Evolutionary conservation across 2,329 filamentous ascomycete species (phyloP).

Genomic region (Pezizomycotina sp.): DNA sequence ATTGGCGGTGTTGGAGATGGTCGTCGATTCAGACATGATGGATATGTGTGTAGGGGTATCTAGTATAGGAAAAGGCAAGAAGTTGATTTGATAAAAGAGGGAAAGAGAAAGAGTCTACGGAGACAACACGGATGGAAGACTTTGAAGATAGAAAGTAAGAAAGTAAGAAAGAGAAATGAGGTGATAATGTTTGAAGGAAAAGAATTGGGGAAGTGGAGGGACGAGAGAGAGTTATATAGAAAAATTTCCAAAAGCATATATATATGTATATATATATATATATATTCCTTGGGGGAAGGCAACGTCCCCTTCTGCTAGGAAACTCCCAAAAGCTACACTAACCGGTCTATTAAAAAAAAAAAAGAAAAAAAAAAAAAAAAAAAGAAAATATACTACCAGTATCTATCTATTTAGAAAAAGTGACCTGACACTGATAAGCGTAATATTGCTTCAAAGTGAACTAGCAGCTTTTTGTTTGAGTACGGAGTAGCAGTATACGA

Average conservation of each 20-base stretch:
- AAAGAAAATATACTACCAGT: too few relatives aligned
- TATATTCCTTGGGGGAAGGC: constrained; percentile 6
- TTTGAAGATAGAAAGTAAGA: not conserved
- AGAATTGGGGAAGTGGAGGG: constrained; percentile 3
- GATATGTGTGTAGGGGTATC: constrained; percentile 6
- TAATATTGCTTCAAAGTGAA: too few relatives aligned
- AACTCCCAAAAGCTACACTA: not conserved
- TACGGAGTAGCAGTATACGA: too few relatives aligned
- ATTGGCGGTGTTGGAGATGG: constrained; percentile 24
- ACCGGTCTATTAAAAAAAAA: too few relatives aligned
- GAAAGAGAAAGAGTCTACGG: constrained; percentile 1
- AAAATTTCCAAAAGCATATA: constrained; percentile 7
- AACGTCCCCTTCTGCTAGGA: not conserved
- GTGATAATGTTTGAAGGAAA: not conserved
- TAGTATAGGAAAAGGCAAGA: constrained; percentile 10
- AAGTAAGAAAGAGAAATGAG: too few relatives aligned
- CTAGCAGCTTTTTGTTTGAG: too few relatives aligned
- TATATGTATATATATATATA: constrained; percentile 19
- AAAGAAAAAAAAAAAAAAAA: constrained; percentile 1
- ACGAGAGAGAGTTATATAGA: constrained; percentile 3
- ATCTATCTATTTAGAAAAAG: too few relatives aligned
- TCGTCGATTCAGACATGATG: constrained; percentile 21
- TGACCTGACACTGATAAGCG: too few relatives aligned
- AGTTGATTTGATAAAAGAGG: constrained; percentile 9
- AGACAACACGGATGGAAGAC: not conserved